phyloP scores from a whole-genome alignment of 108 stramenopile genomes.

The Fragilaria crotonensis region DNA sequence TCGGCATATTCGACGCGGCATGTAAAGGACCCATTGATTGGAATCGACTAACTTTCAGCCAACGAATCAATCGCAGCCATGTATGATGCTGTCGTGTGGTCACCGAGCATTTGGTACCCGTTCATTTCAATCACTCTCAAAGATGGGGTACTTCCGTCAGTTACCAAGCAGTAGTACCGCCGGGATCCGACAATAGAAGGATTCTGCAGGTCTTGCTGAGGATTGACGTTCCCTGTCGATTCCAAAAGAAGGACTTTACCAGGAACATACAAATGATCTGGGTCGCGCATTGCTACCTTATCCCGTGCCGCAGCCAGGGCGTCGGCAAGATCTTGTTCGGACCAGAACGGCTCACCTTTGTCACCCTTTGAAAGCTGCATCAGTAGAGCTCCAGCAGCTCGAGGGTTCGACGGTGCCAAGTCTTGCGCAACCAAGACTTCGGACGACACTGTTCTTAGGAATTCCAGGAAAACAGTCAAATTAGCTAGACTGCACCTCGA shows the following conservation, averaged over 20 bases:
- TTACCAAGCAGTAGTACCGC: constrained; percentile 24
- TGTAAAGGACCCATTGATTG: too few relatives aligned
- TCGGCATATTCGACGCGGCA: too few relatives aligned
- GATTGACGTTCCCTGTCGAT: neutral
- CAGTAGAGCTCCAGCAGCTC: constrained; percentile 36
- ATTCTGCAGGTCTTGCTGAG: neutral
- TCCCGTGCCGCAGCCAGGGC: constrained; percentile 32
- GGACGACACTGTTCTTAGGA: constrained; percentile 34
- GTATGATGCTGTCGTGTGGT: constrained; percentile 60
- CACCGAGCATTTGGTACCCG: constrained; percentile 44
- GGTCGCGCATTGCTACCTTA: constrained; percentile 37
- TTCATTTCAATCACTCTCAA: constrained; percentile 53
- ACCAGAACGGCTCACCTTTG: constrained; percentile 39
- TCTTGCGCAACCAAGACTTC: constrained; percentile 29
- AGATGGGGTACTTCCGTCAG: constrained; percentile 39
- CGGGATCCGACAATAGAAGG: neutral
- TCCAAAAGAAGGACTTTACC: constrained; percentile 40
- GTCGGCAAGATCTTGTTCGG: constrained; percentile 24
- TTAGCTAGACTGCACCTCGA: constrained; percentile 55
- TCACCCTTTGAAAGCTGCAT: constrained; percentile 33
- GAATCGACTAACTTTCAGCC: too few relatives aligned
- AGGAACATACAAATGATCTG: constrained; percentile 56
- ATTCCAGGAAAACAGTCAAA: constrained; percentile 47
- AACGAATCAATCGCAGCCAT: neutral
- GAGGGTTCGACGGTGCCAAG: constrained; percentile 30